Evolutionary conservation across 257 asterid species (phyloP), one percentile per base, ranked within the genome.

Genomic region (Ligustrum vulgare): DNA sequence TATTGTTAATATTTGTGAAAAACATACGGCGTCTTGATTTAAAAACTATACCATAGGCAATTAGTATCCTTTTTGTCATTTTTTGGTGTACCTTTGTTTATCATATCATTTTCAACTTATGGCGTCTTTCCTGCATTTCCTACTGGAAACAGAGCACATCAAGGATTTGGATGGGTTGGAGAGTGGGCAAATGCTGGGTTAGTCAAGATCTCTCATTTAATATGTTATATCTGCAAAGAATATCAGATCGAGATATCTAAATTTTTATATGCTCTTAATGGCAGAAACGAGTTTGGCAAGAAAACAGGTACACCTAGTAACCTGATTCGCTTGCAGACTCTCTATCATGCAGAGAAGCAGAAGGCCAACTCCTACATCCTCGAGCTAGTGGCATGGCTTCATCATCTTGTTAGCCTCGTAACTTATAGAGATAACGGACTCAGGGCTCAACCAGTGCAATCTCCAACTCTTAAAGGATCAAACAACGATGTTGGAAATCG

Each of bases 121-220:
- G 31, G 31, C 31, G 31, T 34, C 72, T 81, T 72, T 75, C 80
- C 69, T 56, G 62, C 73, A 63, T 56, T 69, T 76, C 69, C 62
- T 11, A 73, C 69, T 77, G 72, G 33, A 72, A 83, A 62, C 97
- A 95, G 99, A 75, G 93, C 96, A 72, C 99, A 95, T 80, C 99
- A 95, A 75, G 99, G 99, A 69, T 95, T 95, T 28, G 99, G 99
- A 82, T 95, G 99, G 99, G 99, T 95, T 35, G 99, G 99, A 82
- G 99, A 95, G 75, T 95, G 99, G 99, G 99, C 99, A 12, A 93
- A 89, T 77, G 83, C 92, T 13, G 97, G 98, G 99, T 95, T 13
- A 91, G 95, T 86, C 47, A 3, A 9, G 15, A 22, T 2, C 23
- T 58, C 60, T 39, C 45, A 45, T 16, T 51, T 28, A 5, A 13